Evolutionary conservation across 140 eudicot species (phyloP), one percentile per base, ranked within the genome.

Genomic region (Stevia rebaudiana): DNA sequence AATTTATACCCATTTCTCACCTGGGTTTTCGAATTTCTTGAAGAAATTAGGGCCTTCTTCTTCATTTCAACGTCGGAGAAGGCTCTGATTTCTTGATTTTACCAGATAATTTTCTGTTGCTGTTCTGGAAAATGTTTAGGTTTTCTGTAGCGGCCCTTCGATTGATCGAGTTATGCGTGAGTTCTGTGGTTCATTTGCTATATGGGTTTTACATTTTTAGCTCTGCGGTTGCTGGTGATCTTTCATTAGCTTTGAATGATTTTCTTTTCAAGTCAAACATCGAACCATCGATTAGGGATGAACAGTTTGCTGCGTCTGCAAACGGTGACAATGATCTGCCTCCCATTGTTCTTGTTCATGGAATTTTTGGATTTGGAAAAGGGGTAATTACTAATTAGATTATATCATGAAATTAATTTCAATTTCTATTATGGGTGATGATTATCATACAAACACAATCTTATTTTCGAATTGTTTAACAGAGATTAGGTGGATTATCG

Each of bases 291-390:
- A 69, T 80, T 31, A 68, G 74, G 43, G 76, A 73, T 33, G 77
- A 72, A 30, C 55, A 70, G 11, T 49, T 70, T 10, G 48, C 21
- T 13, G 63, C 47, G 16, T 48, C 74, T 8, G 70, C 75, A 8
- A 69, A 17, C 57, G 23, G 67, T 22, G 79, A 84, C 69, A 49
- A 60, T 51, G 87, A 87, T 79, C 69, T 87, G 74, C 98, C 98
- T 30, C 98, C 98, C 74, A 87, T 91, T 82, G 96, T 91, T 1
- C 62, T 92, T 65, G 96, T 88, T 75, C 96, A 91, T 79, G 96
- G 98, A 7, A 91, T 88, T 44, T 91, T 91, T 76, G 98, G 98
- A 6, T 92, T 87, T 73, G 98, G 98, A 2, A 86, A 88, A 88
- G 96, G 98, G 96, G 98, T 85, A 79, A 63, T 63, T 18, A 48